Base-by-base conservation (phyloP, 1,284 basidiomycete species). In the Trichosporon asahii region DNA sequence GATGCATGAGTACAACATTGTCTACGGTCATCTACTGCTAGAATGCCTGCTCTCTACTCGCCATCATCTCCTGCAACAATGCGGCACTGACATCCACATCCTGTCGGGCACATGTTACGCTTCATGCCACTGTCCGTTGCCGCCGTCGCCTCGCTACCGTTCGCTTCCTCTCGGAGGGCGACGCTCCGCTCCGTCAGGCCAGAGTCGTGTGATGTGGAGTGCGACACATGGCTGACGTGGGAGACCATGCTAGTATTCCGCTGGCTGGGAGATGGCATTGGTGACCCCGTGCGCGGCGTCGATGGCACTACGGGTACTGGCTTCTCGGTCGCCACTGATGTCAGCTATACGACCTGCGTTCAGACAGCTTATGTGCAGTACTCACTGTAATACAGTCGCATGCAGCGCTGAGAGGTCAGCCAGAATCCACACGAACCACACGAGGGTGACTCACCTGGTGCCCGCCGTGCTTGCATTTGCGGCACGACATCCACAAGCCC, bases 51-150 rank as follows among this genome's bases (percentile, higher is more conserved):
- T 53, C 49, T 14, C 18, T n/a, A 53, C 21, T 53, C 49, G 18
- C 57, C 29, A 25, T 44, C 2, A 25, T 44, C 64, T 44, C 18
- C 40, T 6, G 40, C 40, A 25, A 46, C 27, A 25, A 40, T 23
- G 21, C 79, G 68, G 71, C 80, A 82, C 49, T 60, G 71, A 74
- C 80, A 81, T 25, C 80, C 80, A 72, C 80, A 82, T 2, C 80
- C 80, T 3, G 72, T 68, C 4, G 80, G 78, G 74, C 80, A 82
- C 12, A 74, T 67, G 40, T 74, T 78, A 2, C 67, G 67, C 14
- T 40, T 46, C 11, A 70, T 27, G 71, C 75, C 77, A 71, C 74
- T 25, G 7, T 46, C 61, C 25, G 66, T 37, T 1, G 55, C 65
- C 33, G 29, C 61, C 14, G 53, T 63, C 27, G 57, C 66, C 8